A percentile compares a stretch with the other conserved stretches of the same genome.
These are phyloP conservation scores for Gryganskiella cystojenkinii DNA, from an alignment of 192 early-diverging fungal species.

Conservation along the genomic window DNA sequence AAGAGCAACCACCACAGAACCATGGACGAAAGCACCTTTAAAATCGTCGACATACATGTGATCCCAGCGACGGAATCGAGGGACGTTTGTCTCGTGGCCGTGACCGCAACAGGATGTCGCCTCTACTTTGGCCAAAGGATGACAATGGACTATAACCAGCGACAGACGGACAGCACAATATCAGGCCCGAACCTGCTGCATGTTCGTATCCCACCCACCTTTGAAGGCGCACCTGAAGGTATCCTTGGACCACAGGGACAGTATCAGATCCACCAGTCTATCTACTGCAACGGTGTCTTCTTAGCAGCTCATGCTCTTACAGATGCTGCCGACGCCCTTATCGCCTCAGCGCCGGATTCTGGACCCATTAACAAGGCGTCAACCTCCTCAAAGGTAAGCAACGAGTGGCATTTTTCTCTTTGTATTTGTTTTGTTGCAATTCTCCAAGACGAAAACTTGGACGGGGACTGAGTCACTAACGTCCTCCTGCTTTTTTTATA, in stretches of 20 bases:
- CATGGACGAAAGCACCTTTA: conserved; percentile 59
- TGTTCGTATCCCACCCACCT: conserved; percentile 75
- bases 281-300: conserved; percentile 74
- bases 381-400: conserved; percentile 31
- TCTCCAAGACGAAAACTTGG: not conserved
- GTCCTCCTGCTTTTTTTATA: not conserved
- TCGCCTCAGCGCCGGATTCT: conserved; percentile 70
- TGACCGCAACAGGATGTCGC: conserved; percentile 81
- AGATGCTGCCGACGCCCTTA: conserved; percentile 78
- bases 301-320: conserved; percentile 71
- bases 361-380: conserved; percentile 61
- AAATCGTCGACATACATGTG: conserved; percentile 80
- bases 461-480: not conserved
- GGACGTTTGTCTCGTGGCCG: conserved; percentile 75
- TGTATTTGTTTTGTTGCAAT: not conserved
- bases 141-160: conserved; percentile 30
- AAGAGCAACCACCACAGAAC: conserved; percentile 45
- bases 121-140: conserved; percentile 75
- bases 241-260: conserved; percentile 35
- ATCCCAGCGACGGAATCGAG: conserved; percentile 74
- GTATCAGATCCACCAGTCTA: conserved; percentile 68
- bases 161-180: conserved; percentile 10
- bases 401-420: not conserved
- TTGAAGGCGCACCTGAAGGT: conserved; percentile 44
- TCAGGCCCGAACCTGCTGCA: conserved; percentile 66